These are phyloP conservation scores for Pseudogymnoascus sp. DNA, from an alignment of 2,329 filamentous ascomycete species.

Conservation along the genomic window DNA sequence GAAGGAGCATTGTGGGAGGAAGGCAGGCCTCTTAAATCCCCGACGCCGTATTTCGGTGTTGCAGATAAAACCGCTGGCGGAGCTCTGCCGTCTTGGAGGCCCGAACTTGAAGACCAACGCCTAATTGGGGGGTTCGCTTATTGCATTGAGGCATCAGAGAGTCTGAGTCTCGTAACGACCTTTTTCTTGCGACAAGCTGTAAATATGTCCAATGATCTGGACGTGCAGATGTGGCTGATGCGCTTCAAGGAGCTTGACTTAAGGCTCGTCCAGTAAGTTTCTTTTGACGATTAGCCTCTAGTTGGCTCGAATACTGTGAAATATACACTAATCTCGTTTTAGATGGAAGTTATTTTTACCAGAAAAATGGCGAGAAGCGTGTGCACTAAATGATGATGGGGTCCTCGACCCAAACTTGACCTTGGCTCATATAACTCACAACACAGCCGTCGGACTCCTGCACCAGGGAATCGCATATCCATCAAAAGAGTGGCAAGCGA, in stretches of 20 bases:
- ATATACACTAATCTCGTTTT: background rate
- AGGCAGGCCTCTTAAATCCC: slow-evolving; percentile 19
- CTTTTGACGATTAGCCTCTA: background rate
- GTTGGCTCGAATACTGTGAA: background rate
- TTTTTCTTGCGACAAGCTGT: slow-evolving; percentile 30
- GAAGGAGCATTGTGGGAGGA: slow-evolving; percentile 28
- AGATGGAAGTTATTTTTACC: slow-evolving; percentile 27
- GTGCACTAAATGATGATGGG: slow-evolving; percentile 30
- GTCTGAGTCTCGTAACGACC: slow-evolving; percentile 27
- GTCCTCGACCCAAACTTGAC: slow-evolving; percentile 26
- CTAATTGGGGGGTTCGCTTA: slow-evolving; percentile 28
- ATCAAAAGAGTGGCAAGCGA: slow-evolving; percentile 23
- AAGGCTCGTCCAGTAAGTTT: slow-evolving; percentile 21
- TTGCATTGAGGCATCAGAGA: slow-evolving; percentile 29
- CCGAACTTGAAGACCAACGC: slow-evolving; percentile 21
- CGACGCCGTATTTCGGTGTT: slow-evolving; percentile 34
- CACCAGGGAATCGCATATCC: slow-evolving; percentile 27
- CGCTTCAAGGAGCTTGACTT: slow-evolving; percentile 27
- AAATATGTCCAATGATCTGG: slow-evolving; percentile 21
- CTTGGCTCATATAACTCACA: slow-evolving; percentile 25
- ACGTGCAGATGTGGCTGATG: slow-evolving; percentile 29
- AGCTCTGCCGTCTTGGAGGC: slow-evolving; percentile 17
- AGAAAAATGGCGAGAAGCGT: slow-evolving; percentile 26
- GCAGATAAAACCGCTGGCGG: slow-evolving; percentile 25
- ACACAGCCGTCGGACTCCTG: slow-evolving; percentile 23